phyloP scores from a whole-genome alignment of 257 asterid species.

The Solanum habrochaites region DNA sequence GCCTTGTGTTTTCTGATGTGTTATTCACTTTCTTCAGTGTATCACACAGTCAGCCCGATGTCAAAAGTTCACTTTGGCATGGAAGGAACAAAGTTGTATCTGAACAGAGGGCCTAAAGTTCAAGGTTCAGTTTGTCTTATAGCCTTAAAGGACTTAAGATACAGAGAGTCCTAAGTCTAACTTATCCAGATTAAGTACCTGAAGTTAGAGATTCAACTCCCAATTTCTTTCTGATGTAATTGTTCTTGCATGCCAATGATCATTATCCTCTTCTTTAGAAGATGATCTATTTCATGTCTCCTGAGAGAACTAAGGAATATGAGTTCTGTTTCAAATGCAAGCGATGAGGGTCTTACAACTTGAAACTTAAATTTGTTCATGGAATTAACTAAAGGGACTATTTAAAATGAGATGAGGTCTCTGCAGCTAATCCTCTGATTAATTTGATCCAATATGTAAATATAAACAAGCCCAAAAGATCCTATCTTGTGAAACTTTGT shows the following conservation, averaged over 20 bases:
- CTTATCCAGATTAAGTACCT: background rate
- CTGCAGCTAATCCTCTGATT: background rate
- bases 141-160: background rate
- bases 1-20: background rate
- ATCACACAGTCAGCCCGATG: conserved; percentile 61
- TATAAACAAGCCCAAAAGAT: background rate
- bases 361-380: background rate
- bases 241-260: background rate
- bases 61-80: conserved; percentile 58
- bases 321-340: background rate
- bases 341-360: background rate
- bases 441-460: background rate
- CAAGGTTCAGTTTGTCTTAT: conserved; percentile 39
- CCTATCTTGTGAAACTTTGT: background rate
- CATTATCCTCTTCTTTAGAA: background rate
- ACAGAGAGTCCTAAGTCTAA: background rate
- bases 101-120: conserved; percentile 59
- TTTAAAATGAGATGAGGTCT: background rate
- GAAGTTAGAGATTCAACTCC: background rate
- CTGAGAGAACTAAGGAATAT: background rate
- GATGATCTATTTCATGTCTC: background rate
- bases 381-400: background rate
- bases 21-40: conserved; percentile 37
- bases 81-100: conserved; percentile 55
- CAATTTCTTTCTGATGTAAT: background rate